A percentile compares a stretch with the other conserved stretches of the same genome.
phyloP scores from a whole-genome alignment of 768 basidiomycete genomes.

The Hebeloma cylindrosporum region DNA sequence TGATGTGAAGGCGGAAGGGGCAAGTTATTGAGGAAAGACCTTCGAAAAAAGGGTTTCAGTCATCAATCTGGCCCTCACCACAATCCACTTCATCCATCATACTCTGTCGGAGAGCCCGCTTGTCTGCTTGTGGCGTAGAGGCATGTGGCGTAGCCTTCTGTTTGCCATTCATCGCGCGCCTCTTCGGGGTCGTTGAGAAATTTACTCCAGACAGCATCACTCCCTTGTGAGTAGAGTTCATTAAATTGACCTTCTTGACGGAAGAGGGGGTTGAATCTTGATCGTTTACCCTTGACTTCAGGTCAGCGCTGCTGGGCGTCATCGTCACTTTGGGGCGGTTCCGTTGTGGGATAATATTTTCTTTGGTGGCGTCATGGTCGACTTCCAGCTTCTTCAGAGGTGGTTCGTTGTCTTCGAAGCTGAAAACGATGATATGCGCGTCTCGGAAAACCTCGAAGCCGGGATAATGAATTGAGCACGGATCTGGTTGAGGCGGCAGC shows the following conservation, averaged over 20 bases:
- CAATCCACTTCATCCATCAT: slow-evolving; percentile 38
- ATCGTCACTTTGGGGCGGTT: slow-evolving; percentile 22
- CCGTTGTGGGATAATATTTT: slow-evolving; percentile 54
- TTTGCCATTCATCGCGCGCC: too few relatives aligned
- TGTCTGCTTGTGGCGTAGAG: background rate
- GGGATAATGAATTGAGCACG: slow-evolving; percentile 64
- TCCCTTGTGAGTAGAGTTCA: slow-evolving; percentile 6
- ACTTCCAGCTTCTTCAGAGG: slow-evolving; percentile 7
- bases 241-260: background rate
- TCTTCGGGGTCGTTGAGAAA: too few relatives aligned
- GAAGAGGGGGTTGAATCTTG: too few relatives aligned
- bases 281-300: too few relatives aligned
- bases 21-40: too few relatives aligned
- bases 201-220: too few relatives aligned
- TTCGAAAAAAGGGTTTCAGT: slow-evolving; percentile 1
- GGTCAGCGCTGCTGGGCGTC: too few relatives aligned
- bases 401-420: slow-evolving; percentile 1
- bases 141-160: too few relatives aligned
- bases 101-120: slow-evolving; percentile 11
- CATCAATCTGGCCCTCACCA: slow-evolving; percentile 22
- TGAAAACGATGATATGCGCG: slow-evolving; percentile 28
- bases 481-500: slow-evolving; percentile 44
- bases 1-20: background rate
- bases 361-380: slow-evolving; percentile 45
- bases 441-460: slow-evolving; percentile 64